These are phyloP conservation scores for Nematodospora anomalae DNA, from an alignment of 1,139 yeast genomes.

Conservation along the genomic window DNA sequence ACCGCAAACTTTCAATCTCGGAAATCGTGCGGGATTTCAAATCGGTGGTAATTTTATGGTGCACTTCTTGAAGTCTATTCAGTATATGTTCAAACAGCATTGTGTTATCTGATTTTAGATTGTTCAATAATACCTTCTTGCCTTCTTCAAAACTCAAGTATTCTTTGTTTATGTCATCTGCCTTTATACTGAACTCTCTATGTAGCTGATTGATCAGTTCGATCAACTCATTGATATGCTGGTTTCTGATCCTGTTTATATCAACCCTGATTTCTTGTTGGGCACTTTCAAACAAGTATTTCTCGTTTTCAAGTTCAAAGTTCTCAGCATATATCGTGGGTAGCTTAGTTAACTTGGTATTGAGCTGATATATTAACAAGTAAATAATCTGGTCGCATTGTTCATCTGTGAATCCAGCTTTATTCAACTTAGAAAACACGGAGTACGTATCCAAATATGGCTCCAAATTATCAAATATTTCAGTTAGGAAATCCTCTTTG, in stretches of 20 bases:
- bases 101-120: slow-evolving; percentile 83
- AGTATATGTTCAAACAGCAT: slow-evolving; percentile 70
- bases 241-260: slow-evolving; percentile 69
- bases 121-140: slow-evolving; percentile 80
- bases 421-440: slow-evolving; percentile 40
- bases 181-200: slow-evolving; percentile 65
- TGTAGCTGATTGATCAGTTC: slow-evolving; percentile 69
- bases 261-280: slow-evolving; percentile 85
- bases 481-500: slow-evolving; percentile 26
- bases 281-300: slow-evolving; percentile 88
- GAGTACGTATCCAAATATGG: slow-evolving; percentile 54
- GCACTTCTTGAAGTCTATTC: slow-evolving; percentile 76
- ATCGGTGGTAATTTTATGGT: slow-evolving; percentile 82
- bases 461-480: slow-evolving; percentile 43
- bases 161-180: slow-evolving; percentile 76
- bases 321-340: slow-evolving; percentile 60
- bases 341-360: slow-evolving; percentile 56
- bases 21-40: slow-evolving; percentile 79
- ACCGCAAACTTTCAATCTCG: slow-evolving; percentile 83
- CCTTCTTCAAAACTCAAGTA: slow-evolving; percentile 69
- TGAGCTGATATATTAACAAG: slow-evolving; percentile 50
- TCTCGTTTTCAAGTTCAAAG: slow-evolving; percentile 80
- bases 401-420: slow-evolving; percentile 50
- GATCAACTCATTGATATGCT: slow-evolving; percentile 66
- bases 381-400: slow-evolving; percentile 57